A percentile compares a stretch with the other conserved stretches of the same genome.
Conservation (phyloP, 257 asterid genomes). For the Penstemon newberryi region DNA sequence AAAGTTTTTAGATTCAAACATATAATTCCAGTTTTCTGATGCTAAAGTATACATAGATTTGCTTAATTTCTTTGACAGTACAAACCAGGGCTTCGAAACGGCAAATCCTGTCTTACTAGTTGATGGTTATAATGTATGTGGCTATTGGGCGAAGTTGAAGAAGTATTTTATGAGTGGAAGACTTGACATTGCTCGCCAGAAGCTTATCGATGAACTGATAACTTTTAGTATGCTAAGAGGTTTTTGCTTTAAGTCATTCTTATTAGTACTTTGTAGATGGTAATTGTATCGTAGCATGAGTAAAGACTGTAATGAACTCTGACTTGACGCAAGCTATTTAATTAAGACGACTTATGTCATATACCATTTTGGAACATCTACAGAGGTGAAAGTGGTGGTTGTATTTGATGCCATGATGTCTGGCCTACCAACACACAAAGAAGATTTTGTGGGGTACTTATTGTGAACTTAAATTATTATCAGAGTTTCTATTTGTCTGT, state of each 20-base stretch:
- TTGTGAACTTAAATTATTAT: slow-evolving; percentile 23
- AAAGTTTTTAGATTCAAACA: slow-evolving; percentile 32
- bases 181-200: slow-evolving; percentile 93
- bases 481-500: background rate
- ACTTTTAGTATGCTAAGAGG: slow-evolving; percentile 88
- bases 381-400: slow-evolving; percentile 98
- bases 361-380: slow-evolving; percentile 31
- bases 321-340: background rate
- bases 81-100: slow-evolving; percentile 75
- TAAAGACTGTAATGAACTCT: background rate
- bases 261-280: background rate
- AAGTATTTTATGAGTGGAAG: slow-evolving; percentile 82
- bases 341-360: slow-evolving; percentile 26
- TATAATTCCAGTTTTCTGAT: slow-evolving; percentile 22
- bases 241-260: slow-evolving; percentile 40
- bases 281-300: background rate
- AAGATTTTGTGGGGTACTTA: slow-evolving; percentile 76
- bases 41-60: slow-evolving; percentile 20
- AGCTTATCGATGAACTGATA: slow-evolving; percentile 87
- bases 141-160: slow-evolving; percentile 94
- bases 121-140: slow-evolving; percentile 97
- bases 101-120: slow-evolving; percentile 89
- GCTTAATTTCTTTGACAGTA: slow-evolving; percentile 46
- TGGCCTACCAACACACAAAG: slow-evolving; percentile 81
- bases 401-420: slow-evolving; percentile 99